A percentile compares a stretch with the other conserved stretches of the same genome.
Conservation (phyloP, 345 rosid genomes). For the Eucalyptus viminalis region DNA sequence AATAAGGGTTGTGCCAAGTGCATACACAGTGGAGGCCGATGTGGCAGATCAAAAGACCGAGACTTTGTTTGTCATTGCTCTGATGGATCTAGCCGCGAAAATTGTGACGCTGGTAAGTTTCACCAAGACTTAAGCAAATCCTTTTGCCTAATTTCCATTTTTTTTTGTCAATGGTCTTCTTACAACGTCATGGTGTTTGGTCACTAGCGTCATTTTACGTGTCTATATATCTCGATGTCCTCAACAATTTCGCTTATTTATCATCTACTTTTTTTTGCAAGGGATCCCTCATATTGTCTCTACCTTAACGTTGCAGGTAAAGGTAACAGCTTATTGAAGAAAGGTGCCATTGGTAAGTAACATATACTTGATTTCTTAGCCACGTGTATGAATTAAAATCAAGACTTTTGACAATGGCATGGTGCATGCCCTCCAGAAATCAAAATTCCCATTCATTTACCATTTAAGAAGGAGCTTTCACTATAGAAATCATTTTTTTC, state of each 20-base stretch:
- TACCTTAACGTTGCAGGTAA: neutral
- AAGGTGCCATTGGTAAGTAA: neutral
- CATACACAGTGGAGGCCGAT: slow-evolving; percentile 3
- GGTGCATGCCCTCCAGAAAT: neutral
- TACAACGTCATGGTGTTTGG: fast-evolving
- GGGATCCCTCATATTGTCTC: neutral
- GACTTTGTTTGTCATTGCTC: slow-evolving; percentile 4
- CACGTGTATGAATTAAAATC: neutral
- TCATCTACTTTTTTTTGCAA: fast-evolving
- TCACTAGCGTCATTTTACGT: neutral
- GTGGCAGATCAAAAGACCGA: slow-evolving; percentile 4
- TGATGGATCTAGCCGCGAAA: neutral
- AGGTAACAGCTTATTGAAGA: fast-evolving
- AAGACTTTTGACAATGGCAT: neutral
- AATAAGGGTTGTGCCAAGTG: neutral
- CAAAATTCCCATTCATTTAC: neutral
- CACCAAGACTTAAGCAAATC: neutral
- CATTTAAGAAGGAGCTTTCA: neutral
- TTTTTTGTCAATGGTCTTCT: neutral
- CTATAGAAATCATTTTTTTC: neutral
- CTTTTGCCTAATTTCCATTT: neutral
- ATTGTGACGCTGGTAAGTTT: slow-evolving; percentile 8
- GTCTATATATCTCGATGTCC: neutral
- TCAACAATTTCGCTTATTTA: fast-evolving
- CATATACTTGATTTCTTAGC: neutral